phyloP scores from a whole-genome alignment of 352 stramenopile genomes.

The Thalassiosira hispida region DNA sequence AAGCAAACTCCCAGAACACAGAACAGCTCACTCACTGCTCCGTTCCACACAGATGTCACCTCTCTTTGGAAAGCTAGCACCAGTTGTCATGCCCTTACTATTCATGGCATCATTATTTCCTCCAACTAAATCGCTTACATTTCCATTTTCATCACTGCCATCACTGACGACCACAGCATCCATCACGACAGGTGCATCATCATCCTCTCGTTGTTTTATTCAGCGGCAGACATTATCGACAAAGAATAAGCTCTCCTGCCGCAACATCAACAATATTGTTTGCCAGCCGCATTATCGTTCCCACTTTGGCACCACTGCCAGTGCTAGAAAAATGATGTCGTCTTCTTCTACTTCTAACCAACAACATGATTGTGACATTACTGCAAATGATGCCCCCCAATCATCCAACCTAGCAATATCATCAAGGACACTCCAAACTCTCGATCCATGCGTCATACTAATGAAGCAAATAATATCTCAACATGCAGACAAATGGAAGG shows the following conservation, averaged over 20 bases:
- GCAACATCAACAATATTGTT: no score
- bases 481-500: constrained; percentile 66
- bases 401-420: constrained; percentile 20
- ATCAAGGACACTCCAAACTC: constrained; percentile 40
- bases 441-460: constrained; percentile 80
- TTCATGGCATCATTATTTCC: constrained; percentile 6
- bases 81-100: not conserved
- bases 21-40: no score
- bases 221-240: no score
- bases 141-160: not conserved
- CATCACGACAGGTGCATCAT: not conserved
- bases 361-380: not conserved
- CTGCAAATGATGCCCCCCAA: not conserved
- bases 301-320: no score
- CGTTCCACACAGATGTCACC: not conserved
- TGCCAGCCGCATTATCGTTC: no score
- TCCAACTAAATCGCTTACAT: not conserved
- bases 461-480: constrained; percentile 78
- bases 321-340: no score
- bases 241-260: no score
- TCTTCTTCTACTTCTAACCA: no score
- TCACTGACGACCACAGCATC: not conserved
- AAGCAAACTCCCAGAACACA: no score
- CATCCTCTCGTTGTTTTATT: not conserved
- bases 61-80: constrained; percentile 8